A percentile compares a stretch with the other conserved stretches of the same genome.
Conservation (phyloP, 257 asterid species). For the Eucommia ulmoides region DNA sequence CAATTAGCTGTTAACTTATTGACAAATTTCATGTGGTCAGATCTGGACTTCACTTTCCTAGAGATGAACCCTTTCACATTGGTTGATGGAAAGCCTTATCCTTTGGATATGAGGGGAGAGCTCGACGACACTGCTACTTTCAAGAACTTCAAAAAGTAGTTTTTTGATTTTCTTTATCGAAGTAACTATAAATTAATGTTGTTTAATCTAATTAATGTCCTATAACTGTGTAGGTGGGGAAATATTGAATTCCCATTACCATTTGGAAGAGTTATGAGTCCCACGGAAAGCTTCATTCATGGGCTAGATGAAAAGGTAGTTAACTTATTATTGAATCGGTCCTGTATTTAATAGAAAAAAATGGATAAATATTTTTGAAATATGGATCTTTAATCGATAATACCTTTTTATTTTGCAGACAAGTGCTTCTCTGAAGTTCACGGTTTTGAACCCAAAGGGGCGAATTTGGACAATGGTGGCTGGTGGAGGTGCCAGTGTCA, state of each 20-base stretch:
- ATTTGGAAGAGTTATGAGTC: constrained; percentile 83
- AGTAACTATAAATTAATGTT: too few relatives aligned
- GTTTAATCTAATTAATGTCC: neutral
- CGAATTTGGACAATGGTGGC: constrained; percentile 99
- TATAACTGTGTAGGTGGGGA: constrained; percentile 57
- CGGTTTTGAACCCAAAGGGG: constrained; percentile 90
- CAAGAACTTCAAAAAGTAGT: constrained; percentile 89
- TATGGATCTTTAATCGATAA: too few relatives aligned
- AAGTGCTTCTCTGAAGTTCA: constrained; percentile 86
- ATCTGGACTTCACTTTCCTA: constrained; percentile 80
- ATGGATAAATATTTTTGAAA: too few relatives aligned
- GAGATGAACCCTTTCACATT: constrained; percentile 93
- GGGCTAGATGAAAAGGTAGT: constrained; percentile 72
- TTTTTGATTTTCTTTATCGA: constrained; percentile 4
- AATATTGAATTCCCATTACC: constrained; percentile 74
- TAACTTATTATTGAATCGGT: too few relatives aligned
- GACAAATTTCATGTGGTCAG: too few relatives aligned
- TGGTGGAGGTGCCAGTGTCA: constrained; percentile 97
- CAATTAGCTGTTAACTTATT: too few relatives aligned
- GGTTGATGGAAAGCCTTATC: constrained; percentile 72
- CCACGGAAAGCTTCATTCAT: constrained; percentile 77
- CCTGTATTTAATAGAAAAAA: too few relatives aligned
- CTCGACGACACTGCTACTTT: constrained; percentile 91
- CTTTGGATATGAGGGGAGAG: constrained; percentile 94
- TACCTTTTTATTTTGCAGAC: constrained; percentile 38